Evolutionary conservation across 306 rosid genomes (phyloP).

Genomic region (barrel medic (Medicago truncatula)): MtrunA17r5.0-ANR NC_053048.1:39271501-39272000

Average conservation of each 20-base stretch:
- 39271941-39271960: slow-evolving; percentile 79
- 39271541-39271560: slow-evolving; percentile 44
- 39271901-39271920: slow-evolving; percentile 59
- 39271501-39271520: slow-evolving; percentile 53
- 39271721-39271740: slow-evolving; percentile 34
- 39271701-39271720: slow-evolving; percentile 42
- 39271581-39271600: slow-evolving; percentile 35
- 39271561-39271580: slow-evolving; percentile 42
- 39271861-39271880: slow-evolving; percentile 74
- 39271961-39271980: slow-evolving; percentile 57
- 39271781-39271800: slow-evolving; percentile 83
- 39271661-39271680: slow-evolving; percentile 74
- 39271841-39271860: slow-evolving; percentile 77
- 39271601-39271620: slow-evolving; percentile 52
- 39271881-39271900: slow-evolving; percentile 73
- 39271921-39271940: slow-evolving; percentile 71
- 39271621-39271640: slow-evolving; percentile 11
- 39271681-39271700: slow-evolving; percentile 57
- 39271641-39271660: slow-evolving; percentile 64
- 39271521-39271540: slow-evolving; percentile 60
- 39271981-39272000: slow-evolving; percentile 45
- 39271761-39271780: slow-evolving; percentile 81
- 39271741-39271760: slow-evolving; percentile 50
- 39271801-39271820: slow-evolving; percentile 85
- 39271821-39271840: slow-evolving; percentile 78